A percentile compares a stretch with the other conserved stretches of the same genome.
Evolutionary conservation across 1,139 yeast genomes (phyloP).

Genomic region (Hyphopichia wangnamkhiaoensis): DNA sequence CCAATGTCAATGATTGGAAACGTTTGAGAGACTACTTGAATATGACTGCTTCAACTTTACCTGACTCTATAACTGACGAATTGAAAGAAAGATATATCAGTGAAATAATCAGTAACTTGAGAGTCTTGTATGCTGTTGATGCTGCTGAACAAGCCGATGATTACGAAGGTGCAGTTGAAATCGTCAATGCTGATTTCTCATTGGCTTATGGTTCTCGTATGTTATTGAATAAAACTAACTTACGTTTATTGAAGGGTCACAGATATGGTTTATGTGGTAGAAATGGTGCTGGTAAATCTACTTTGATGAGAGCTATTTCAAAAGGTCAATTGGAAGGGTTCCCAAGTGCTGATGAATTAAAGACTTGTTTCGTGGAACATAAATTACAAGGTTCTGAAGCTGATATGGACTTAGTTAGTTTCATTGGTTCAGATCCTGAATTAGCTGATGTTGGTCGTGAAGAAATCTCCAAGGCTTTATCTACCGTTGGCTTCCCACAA

Average conservation of each 20-base stretch:
- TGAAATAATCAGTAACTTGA: constrained; percentile 53
- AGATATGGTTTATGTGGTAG: constrained; percentile 98
- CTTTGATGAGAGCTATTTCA: constrained; percentile 95
- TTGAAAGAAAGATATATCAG: constrained; percentile 45
- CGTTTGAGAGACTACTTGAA: constrained; percentile 59
- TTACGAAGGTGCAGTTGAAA: constrained; percentile 68
- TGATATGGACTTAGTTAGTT: constrained; percentile 81
- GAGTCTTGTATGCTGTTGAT: constrained; percentile 66
- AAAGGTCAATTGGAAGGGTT: constrained; percentile 98
- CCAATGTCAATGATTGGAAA: constrained; percentile 91
- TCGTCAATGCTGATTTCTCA: constrained; percentile 93
- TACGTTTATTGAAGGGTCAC: constrained; percentile 89
- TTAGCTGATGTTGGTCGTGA: constrained; percentile 59
- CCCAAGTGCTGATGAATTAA: constrained; percentile 84
- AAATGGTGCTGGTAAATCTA: constrained; percentile 98
- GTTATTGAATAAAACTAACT: constrained; percentile 88
- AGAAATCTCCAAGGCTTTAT: constrained; percentile 75
- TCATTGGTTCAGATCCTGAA: constrained; percentile 91
- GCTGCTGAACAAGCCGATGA: constrained; percentile 57
- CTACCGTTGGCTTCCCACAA: constrained; percentile 86
- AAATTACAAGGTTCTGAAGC: constrained; percentile 95
- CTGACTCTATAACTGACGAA: constrained; percentile 28
- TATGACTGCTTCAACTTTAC: constrained; percentile 39
- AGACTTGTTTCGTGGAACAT: constrained; percentile 97
- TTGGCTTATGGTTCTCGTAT: constrained; percentile 97